Percentiles rank a stretch among this genome's conserved stretches.
These are phyloP conservation scores for Arthromyces matolae DNA, from an alignment of 768 basidiomycete species.

Conservation along the genomic window DNA sequence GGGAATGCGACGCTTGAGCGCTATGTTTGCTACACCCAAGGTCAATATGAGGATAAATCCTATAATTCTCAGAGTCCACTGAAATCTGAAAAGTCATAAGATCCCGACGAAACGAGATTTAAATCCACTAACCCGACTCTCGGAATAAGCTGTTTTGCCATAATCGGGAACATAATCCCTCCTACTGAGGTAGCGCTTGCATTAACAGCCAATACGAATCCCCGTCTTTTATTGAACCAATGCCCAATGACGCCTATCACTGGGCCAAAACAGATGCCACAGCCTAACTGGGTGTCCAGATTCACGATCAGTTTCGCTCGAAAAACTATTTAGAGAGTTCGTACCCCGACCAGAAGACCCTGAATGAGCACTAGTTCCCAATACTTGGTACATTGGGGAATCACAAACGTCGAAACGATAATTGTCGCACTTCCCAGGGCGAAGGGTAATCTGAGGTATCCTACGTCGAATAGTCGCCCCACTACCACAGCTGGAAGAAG, in stretches of 20 bases:
- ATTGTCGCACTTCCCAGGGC: constrained; percentile 40
- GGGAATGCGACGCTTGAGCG: constrained; percentile 46
- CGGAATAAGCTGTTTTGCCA: constrained; percentile 48
- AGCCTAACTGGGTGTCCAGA: constrained; percentile 6
- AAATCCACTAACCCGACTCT: constrained; percentile 44
- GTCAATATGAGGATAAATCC: constrained; percentile 51
- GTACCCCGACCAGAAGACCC: constrained; percentile 54
- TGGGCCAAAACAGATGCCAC: constrained; percentile 41
- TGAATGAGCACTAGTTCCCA: constrained; percentile 70
- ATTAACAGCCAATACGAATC: constrained; percentile 50
- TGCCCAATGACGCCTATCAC: constrained; percentile 50
- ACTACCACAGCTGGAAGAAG: constrained; percentile 48
- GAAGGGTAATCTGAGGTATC: constrained; percentile 49
- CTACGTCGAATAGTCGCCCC: constrained; percentile 61
- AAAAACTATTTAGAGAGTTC: no score
- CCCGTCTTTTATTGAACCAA: constrained; percentile 58
- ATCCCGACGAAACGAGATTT: background rate
- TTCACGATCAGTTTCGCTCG: background rate
- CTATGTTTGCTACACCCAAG: constrained; percentile 48
- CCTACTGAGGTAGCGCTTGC: constrained; percentile 58
- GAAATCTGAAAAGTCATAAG: constrained; percentile 40
- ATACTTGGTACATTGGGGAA: constrained; percentile 55
- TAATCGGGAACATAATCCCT: constrained; percentile 60
- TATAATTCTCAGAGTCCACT: constrained; percentile 66
- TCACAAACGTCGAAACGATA: constrained; percentile 46